These are phyloP conservation scores for Pestalotiopsis sp. DNA, from an alignment of 2,329 filamentous ascomycete genomes.

Conservation along the genomic window DNA sequence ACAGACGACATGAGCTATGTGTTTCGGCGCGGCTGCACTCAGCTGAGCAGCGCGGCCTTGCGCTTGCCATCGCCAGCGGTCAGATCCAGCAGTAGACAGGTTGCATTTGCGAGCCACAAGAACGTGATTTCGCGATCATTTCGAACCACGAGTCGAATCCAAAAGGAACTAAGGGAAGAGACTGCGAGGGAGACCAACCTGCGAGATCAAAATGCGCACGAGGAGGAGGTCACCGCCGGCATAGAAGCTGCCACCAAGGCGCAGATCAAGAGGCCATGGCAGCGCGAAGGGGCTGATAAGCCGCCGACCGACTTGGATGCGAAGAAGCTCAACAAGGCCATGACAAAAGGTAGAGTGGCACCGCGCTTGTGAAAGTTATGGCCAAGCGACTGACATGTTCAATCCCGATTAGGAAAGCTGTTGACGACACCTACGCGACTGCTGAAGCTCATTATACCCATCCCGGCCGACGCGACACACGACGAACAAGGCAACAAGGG, in stretches of 20 bases:
- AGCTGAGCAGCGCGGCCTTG: constrained; percentile 1
- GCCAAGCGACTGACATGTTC: not conserved
- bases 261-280: constrained; percentile 64
- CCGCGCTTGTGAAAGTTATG: not conserved
- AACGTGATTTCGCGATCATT: constrained; percentile 17
- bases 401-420: constrained; percentile 60
- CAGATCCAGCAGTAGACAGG: not conserved
- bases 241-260: constrained; percentile 48
- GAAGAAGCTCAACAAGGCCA: constrained; percentile 46
- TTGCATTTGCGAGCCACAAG: not conserved
- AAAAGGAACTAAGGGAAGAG: constrained; percentile 23
- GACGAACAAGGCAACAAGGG: constrained; percentile 51
- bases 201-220: constrained; percentile 27
- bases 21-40: constrained; percentile 26
- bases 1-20: constrained; percentile 33
- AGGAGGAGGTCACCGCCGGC: constrained; percentile 35
- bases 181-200: constrained; percentile 28
- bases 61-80: not conserved
- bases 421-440: constrained; percentile 72
- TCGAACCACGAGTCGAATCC: constrained; percentile 17
- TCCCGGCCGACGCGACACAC: constrained; percentile 55
- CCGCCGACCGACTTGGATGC: constrained; percentile 56
- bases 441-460: constrained; percentile 71
- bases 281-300: constrained; percentile 59
- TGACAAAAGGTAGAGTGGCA: constrained; percentile 62